These are phyloP conservation scores for Trebouxia gelatinosa DNA, from an alignment of 163 green algal species.

Conservation along the genomic window DNA sequence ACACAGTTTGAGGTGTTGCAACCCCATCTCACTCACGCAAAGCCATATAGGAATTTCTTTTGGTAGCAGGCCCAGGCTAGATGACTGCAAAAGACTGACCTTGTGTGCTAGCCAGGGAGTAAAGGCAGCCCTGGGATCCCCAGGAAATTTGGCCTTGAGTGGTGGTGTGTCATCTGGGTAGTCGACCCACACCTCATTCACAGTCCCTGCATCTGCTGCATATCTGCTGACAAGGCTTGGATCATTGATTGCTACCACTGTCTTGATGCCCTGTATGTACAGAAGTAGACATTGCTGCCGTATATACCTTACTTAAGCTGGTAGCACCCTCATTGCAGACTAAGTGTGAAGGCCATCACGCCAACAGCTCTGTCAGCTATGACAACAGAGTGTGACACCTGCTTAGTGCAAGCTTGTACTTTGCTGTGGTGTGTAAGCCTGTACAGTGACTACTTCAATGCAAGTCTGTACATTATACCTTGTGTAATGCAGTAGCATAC, in stretches of 20 bases:
- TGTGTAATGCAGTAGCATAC: not conserved
- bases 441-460: not conserved
- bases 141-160: slow-evolving; percentile 18
- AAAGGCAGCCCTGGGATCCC: slow-evolving; percentile 28
- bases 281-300: not conserved
- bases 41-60: no score
- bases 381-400: not conserved
- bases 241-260: slow-evolving; percentile 24
- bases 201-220: not conserved
- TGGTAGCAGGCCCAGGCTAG: no score
- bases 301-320: not conserved
- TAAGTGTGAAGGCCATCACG: no score
- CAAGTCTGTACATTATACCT: no score
- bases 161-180: slow-evolving; percentile 39
- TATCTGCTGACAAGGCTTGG: not conserved
- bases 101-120: slow-evolving; percentile 29
- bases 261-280: slow-evolving; percentile 31
- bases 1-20: no score
- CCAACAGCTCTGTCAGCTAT: no score
- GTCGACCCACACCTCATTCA: slow-evolving; percentile 23
- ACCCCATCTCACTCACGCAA: no score
- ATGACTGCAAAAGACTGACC: no score
- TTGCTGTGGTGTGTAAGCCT: not conserved
- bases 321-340: no score
- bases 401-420: not conserved